Percentiles rank a stretch among this genome's conserved stretches.
Conservation (phyloP, 2,329 filamentous ascomycete species). For the Penicillium sp. region DNA sequence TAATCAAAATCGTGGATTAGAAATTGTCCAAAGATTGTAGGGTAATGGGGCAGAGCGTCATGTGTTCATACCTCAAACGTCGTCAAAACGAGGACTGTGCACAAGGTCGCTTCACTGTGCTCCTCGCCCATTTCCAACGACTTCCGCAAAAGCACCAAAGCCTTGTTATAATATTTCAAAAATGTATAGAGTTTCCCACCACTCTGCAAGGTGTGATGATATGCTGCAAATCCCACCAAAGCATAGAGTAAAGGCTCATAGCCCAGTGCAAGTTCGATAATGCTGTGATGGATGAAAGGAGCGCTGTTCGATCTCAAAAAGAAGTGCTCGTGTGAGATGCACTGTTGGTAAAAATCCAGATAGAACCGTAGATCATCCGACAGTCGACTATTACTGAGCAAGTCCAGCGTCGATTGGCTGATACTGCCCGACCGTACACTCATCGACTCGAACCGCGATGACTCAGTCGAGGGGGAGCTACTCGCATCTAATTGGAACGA, state of each 20-base stretch:
- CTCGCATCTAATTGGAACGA: constrained; percentile 49
- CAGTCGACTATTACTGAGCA: constrained; percentile 32
- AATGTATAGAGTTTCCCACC: constrained; percentile 78
- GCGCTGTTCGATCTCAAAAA: constrained; percentile 70
- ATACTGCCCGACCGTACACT: constrained; percentile 39
- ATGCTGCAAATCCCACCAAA: constrained; percentile 83
- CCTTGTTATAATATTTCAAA: constrained; percentile 85
- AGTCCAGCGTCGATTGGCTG: constrained; percentile 29
- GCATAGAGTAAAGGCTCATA: constrained; percentile 85
- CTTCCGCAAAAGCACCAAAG: constrained; percentile 73
- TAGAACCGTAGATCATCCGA: constrained; percentile 74
- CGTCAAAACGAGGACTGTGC: constrained; percentile 88
- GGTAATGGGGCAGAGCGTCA: background rate
- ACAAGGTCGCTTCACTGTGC: constrained; percentile 71
- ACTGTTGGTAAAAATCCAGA: constrained; percentile 73
- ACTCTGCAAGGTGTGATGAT: constrained; percentile 74
- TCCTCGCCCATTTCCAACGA: constrained; percentile 71
- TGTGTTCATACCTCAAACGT: constrained; percentile 75
- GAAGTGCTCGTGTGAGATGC: constrained; percentile 82
- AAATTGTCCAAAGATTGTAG: background rate
- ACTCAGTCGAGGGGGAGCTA: constrained; percentile 57
- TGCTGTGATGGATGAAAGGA: constrained; percentile 71
- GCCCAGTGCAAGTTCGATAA: constrained; percentile 71
- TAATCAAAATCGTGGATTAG: background rate
- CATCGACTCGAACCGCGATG: constrained; percentile 39